phyloP scores from a whole-genome alignment of 371 early-diverging fungal species.

The Mucor velutinosus region DNA sequence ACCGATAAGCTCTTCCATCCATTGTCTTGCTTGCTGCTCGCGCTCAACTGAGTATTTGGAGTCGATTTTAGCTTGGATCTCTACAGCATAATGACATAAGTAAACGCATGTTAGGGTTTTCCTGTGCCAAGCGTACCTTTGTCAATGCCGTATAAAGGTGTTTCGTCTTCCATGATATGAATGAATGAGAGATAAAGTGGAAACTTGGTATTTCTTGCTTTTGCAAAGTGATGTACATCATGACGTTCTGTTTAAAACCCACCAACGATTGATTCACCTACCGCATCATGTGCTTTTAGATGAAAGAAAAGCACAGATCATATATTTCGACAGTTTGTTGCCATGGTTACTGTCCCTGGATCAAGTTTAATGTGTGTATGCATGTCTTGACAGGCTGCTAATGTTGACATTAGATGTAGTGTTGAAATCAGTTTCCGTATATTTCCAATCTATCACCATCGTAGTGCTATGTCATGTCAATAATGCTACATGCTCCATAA shows the following conservation, averaged over 20 bases:
- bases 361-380: not conserved
- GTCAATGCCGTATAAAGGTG: slow-evolving; percentile 22
- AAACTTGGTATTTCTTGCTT: not conserved
- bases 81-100: slow-evolving; percentile 17
- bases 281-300: not conserved
- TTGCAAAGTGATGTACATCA: not conserved
- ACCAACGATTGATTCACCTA: not conserved
- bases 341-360: not conserved
- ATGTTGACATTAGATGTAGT: no score
- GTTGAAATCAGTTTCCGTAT: no score
- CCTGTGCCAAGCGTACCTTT: slow-evolving; percentile 7
- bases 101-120: not conserved
- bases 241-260: slow-evolving; percentile 1
- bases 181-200: not conserved
- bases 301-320: no score
- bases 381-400: not conserved
- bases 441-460: no score
- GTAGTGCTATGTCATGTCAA: no score
- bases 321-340: not conserved
- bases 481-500: no score
- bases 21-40: slow-evolving; percentile 61
- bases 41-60: slow-evolving; percentile 61
- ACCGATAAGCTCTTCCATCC: slow-evolving; percentile 67
- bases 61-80: slow-evolving; percentile 58
- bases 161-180: slow-evolving; percentile 19